A percentile compares a stretch with the other conserved stretches of the same genome.
phyloP scores from a whole-genome alignment of 2,329 filamentous ascomycete species.

The Alternaria hordeiaustralica region DNA sequence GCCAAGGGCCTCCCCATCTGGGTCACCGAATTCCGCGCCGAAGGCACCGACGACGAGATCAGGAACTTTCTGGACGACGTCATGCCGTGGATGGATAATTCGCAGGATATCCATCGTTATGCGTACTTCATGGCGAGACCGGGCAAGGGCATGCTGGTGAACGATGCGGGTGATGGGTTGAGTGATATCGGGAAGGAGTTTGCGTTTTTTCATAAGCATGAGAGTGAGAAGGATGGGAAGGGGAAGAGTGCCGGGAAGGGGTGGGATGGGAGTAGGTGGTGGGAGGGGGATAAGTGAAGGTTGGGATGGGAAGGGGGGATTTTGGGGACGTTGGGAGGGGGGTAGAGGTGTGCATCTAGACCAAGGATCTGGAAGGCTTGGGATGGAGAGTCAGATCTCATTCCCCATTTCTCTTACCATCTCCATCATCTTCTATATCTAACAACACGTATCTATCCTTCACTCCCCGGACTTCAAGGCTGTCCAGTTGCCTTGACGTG shows the following conservation, averaged over 20 bases:
- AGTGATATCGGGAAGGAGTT: constrained; percentile 23
- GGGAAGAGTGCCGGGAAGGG: not conserved
- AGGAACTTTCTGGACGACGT: constrained; percentile 32
- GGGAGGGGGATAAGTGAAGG: not conserved
- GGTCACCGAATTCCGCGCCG: constrained; percentile 44
- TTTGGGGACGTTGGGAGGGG: too few relatives aligned
- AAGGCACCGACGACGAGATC: constrained; percentile 26
- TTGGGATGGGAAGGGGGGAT: too few relatives aligned
- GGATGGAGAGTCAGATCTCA: not conserved
- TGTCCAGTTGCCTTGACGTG: too few relatives aligned
- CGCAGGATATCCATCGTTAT: constrained; percentile 39
- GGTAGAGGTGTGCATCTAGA: not conserved
- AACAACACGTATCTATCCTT: too few relatives aligned
- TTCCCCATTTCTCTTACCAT: not conserved
- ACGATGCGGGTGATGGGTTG: constrained; percentile 18
- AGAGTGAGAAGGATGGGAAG: not conserved
- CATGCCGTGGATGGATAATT: constrained; percentile 41
- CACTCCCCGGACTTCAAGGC: too few relatives aligned
- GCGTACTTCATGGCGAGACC: constrained; percentile 33
- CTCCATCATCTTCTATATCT: not conserved
- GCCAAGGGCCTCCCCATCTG: constrained; percentile 59
- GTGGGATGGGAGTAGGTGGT: not conserved
- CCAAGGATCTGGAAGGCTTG: accelerated
- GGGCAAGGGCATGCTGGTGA: constrained; percentile 23
- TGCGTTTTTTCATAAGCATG: constrained; percentile 2